A percentile compares a stretch with the other conserved stretches of the same genome.
These are phyloP conservation scores for Bathelium albidoporum DNA, from an alignment of 495 filamentous ascomycete species.

Conservation along the genomic window DNA sequence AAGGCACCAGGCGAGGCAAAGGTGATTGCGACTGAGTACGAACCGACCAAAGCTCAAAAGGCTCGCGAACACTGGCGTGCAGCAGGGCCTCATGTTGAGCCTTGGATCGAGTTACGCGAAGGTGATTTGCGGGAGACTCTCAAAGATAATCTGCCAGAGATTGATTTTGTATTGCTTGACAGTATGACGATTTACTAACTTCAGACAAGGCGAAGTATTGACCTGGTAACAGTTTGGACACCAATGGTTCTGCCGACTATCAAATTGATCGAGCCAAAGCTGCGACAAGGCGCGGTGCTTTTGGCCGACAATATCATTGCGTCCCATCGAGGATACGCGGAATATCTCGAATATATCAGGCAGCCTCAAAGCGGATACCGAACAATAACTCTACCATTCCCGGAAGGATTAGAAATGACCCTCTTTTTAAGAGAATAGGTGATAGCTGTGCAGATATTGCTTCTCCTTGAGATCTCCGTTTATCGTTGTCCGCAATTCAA, in stretches of 20 bases:
- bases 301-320: slow-evolving; percentile 40
- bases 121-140: slow-evolving; percentile 47
- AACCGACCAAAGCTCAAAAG: slow-evolving; percentile 35
- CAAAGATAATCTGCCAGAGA: slow-evolving; percentile 27
- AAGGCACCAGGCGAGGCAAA: slow-evolving; percentile 21
- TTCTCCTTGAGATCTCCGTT: neutral
- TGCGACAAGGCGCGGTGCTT: slow-evolving; percentile 41
- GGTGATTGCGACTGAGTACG: slow-evolving; percentile 48
- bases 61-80: slow-evolving; percentile 41
- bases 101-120: slow-evolving; percentile 41
- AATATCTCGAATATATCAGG: slow-evolving; percentile 3
- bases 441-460: neutral
- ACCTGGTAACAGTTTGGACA: slow-evolving; percentile 39
- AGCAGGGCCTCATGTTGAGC: slow-evolving; percentile 34
- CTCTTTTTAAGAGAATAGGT: neutral
- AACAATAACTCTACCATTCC: neutral
- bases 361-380: neutral
- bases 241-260: slow-evolving; percentile 42
- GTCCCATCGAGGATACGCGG: slow-evolving; percentile 26
- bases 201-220: slow-evolving; percentile 8
- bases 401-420: neutral
- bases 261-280: slow-evolving; percentile 35
- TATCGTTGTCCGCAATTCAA: neutral
- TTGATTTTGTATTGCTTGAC: slow-evolving; percentile 46
- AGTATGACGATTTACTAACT: slow-evolving; percentile 28